phyloP scores from a whole-genome alignment of 345 rosid species.

The Boechera divaricarpa region DNA sequence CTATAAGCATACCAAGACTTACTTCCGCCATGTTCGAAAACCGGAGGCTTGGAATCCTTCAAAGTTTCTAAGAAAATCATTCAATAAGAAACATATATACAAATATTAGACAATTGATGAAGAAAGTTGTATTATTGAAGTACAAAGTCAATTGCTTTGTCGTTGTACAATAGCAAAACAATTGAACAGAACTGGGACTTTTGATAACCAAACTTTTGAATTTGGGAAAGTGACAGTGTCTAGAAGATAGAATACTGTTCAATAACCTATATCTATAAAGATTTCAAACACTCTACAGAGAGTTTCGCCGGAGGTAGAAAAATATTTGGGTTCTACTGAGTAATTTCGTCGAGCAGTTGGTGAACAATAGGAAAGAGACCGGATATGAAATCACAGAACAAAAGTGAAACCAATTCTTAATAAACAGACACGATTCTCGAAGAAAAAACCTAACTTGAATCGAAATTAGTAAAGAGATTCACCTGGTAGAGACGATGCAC shows the following conservation, averaged over 20 bases:
- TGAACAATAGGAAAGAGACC: conserved; percentile 6
- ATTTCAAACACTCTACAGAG: neutral
- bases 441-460: neutral
- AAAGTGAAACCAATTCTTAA: neutral
- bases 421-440: neutral
- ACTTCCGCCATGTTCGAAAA: conserved; percentile 62
- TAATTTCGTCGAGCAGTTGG: conserved; percentile 36
- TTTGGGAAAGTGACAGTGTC: neutral
- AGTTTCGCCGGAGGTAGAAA: conserved; percentile 1
- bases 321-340: neutral
- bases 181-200: neutral
- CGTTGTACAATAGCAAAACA: neutral
- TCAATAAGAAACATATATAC: neutral
- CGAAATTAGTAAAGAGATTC: conserved; percentile 17
- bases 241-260: neutral
- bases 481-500: conserved; percentile 27
- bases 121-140: neutral
- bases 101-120: neutral
- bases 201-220: neutral
- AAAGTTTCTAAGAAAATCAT: conserved; percentile 5
- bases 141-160: neutral
- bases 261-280: neutral
- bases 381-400: neutral
- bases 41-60: conserved; percentile 25
- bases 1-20: conserved; percentile 81